Base-by-base conservation (phyloP, 495 filamentous ascomycete species). In the Penicillium steckii region DNA sequence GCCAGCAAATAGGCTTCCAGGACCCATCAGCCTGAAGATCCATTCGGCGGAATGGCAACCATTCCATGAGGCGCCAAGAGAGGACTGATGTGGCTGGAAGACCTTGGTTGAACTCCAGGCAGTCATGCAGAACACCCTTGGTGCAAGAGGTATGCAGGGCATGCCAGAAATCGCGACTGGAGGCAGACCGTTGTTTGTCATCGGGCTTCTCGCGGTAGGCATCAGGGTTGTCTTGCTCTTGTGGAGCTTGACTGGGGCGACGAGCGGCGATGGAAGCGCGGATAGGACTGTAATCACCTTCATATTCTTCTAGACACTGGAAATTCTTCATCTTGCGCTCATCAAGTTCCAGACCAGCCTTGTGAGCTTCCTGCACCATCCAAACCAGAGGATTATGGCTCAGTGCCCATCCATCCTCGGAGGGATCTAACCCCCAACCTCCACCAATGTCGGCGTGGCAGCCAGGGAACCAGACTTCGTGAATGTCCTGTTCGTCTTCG, bases 361-460 rank as follows among this genome's bases (percentile, higher is more conserved):
- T 80, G 47, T 85, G 80, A 3, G 89, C 88, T 68, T 93, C 89
- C 45, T 85, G 78, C 2, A 93, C 82, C 87, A 95, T 95, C 83
- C 89, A 95, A 3, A 88, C 80, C 3, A 94, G 73, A 2, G 90
- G 89, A 7, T 84, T 78, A 60, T 95, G 88, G 50, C 84, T 88
- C 10, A 91, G 75, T 2, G 86, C 68, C 59, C 72, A 75, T 38
- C 77, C 83, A 0, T 69, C 60, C 0, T 71, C 54, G n/a, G n/a
- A n/a, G n/a, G n/a, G n/a, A n/a, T n/a, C n/a, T 4, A 86, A 68
- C 47, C 84, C 83, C 90, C 90, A 95, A 1, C 90, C 90, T 19
- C 91, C 90, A 13, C 90, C 90, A 24, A 95, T 84, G 55, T 95
- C 90, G 8, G 81, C 89, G 59, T 95, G 90, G 27, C 85, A 83